phyloP scores from a whole-genome alignment of 257 asterid genomes.

The Verbena officinalis region DNA sequence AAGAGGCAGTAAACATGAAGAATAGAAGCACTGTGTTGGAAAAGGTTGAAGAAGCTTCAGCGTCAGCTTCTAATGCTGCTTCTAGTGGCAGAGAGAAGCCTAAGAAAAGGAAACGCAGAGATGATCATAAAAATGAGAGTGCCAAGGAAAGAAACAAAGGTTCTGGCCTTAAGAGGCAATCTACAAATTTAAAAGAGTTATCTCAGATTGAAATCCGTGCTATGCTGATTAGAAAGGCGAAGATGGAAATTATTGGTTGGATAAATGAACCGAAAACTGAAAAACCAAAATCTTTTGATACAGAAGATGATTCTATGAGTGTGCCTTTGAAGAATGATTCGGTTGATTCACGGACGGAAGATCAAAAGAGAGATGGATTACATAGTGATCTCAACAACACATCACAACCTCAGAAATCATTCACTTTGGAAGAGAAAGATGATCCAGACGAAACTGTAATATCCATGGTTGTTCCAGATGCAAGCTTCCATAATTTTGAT shows the following conservation, averaged over 20 bases:
- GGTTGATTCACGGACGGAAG: slow-evolving; percentile 17
- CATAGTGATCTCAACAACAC: slow-evolving; percentile 11
- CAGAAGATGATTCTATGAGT: slow-evolving; percentile 22
- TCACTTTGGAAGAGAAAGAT: slow-evolving; percentile 30
- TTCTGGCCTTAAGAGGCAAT: slow-evolving; percentile 29
- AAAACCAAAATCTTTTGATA: slow-evolving; percentile 28
- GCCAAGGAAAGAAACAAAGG: slow-evolving; percentile 25
- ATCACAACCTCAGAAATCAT: slow-evolving; percentile 26
- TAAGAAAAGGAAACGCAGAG: slow-evolving; percentile 44
- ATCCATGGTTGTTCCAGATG: slow-evolving; percentile 63
- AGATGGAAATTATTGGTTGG: slow-evolving; percentile 42
- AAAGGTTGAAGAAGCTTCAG: slow-evolving; percentile 29
- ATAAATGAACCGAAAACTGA: slow-evolving; percentile 39
- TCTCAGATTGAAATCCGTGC: slow-evolving; percentile 35
- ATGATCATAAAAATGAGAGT: slow-evolving; percentile 25
- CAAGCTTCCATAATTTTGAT: slow-evolving; percentile 67
- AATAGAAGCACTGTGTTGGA: slow-evolving; percentile 7
- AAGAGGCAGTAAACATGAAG: slow-evolving; percentile 21
- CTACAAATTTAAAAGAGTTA: slow-evolving; percentile 33
- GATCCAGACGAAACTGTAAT: slow-evolving; percentile 33
- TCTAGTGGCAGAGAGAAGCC: slow-evolving; percentile 35
- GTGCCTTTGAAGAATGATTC: slow-evolving; percentile 17
- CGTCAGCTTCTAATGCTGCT: slow-evolving; percentile 29
- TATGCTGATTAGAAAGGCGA: slow-evolving; percentile 50
- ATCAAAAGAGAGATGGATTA: slow-evolving; percentile 18